Evolutionary conservation across 108 stramenopile genomes (phyloP).

Genomic region (Bacterosira constricta): DNA sequence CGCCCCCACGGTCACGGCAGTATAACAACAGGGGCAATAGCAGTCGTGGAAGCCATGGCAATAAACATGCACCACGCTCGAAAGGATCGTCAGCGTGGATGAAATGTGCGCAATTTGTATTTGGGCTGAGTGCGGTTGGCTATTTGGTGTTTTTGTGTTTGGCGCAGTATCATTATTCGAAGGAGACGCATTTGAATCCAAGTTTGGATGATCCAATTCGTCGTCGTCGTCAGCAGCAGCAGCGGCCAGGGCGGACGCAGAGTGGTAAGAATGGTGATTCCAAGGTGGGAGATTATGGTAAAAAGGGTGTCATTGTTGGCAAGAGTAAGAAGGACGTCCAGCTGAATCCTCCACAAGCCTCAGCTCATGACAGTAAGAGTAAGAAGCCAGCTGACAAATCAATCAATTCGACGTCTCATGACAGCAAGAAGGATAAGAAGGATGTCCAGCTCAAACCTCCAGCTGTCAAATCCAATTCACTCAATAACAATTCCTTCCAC

Average conservation of each 20-base stretch:
- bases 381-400: not conserved
- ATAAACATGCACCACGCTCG: not conserved
- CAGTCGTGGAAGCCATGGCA: not conserved
- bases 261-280: not conserved
- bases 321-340: not conserved
- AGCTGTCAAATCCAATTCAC: not conserved
- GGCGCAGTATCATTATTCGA: conserved; percentile 13
- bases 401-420: not conserved
- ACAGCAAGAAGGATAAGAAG: not conserved
- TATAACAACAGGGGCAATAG: not conserved
- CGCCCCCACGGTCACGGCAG: not conserved
- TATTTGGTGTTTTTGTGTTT: conserved; percentile 10
- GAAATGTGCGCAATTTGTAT: conserved; percentile 1
- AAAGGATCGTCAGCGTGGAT: conserved; percentile 8
- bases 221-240: too few relatives aligned
- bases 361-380: not conserved
- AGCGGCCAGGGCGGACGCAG: not conserved
- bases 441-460: conserved; percentile 3
- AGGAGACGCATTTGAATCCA: not conserved
- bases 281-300: too few relatives aligned
- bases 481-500: too few relatives aligned
- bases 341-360: not conserved
- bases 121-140: not conserved
- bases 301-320: not conserved
- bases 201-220: not conserved